These are phyloP conservation scores for Tothia fuscella DNA, from an alignment of 2,329 filamentous ascomycete genomes.

Conservation along the genomic window DNA sequence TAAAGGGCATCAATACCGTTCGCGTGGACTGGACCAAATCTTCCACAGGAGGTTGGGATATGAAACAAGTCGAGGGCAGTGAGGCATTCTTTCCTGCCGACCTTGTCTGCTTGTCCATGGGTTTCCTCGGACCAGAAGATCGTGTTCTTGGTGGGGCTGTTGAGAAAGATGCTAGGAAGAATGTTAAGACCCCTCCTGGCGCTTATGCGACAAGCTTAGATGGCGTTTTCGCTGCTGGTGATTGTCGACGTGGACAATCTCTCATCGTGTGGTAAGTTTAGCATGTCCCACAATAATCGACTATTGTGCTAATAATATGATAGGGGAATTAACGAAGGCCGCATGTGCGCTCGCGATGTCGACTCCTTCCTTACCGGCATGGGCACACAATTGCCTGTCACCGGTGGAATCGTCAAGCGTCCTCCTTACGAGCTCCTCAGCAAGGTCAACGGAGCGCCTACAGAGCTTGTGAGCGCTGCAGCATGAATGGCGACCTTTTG, in stretches of 20 bases:
- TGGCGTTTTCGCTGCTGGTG: conserved; percentile 86
- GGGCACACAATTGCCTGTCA: conserved; percentile 69
- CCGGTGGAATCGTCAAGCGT: conserved; percentile 83
- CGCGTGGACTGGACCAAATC: conserved; percentile 95
- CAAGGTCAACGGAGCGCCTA: conserved; percentile 26
- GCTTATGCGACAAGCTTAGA: conserved; percentile 81
- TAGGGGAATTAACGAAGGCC: conserved; percentile 94
- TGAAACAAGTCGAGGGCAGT: conserved; percentile 91
- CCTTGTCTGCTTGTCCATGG: conserved; percentile 89
- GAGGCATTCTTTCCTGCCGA: conserved; percentile 96
- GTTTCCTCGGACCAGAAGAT: conserved; percentile 88
- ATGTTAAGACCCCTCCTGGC: conserved; percentile 83
- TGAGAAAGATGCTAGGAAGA: conserved; percentile 86
- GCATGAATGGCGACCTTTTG: conserved; percentile 14
- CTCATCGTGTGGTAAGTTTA: conserved; percentile 79
- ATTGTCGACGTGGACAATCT: conserved; percentile 88
- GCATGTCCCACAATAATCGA: neutral
- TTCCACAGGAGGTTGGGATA: conserved; percentile 84
- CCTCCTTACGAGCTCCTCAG: conserved; percentile 58
- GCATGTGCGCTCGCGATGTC: conserved; percentile 83
- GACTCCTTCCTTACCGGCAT: conserved; percentile 73
- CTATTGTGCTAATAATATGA: conserved; percentile 10
- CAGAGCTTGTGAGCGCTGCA: conserved; percentile 27
- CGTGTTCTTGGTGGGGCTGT: conserved; percentile 77
- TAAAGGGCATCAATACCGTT: conserved; percentile 92